Percentiles rank a stretch among this genome's conserved stretches.
Evolutionary conservation across 2,329 filamentous ascomycete genomes (phyloP).

Genomic region (Sphaerulina vaccinii): DNA sequence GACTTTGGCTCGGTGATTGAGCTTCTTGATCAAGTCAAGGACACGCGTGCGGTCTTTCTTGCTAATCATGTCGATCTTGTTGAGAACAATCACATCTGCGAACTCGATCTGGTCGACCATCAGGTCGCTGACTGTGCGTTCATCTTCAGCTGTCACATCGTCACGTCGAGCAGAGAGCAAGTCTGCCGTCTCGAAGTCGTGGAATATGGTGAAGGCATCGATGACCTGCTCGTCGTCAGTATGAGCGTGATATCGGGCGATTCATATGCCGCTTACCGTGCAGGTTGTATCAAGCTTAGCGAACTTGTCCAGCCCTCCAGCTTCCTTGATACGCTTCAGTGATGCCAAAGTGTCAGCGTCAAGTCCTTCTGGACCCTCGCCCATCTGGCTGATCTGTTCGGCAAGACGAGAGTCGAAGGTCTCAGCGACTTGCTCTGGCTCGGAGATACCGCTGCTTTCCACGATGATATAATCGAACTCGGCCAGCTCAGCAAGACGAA

Average conservation of each 20-base stretch:
- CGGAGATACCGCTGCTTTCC: constrained; percentile 70
- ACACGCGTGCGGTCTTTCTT: constrained; percentile 38
- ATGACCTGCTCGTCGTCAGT: constrained; percentile 50
- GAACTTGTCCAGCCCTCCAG: constrained; percentile 65
- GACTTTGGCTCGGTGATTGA: constrained; percentile 67
- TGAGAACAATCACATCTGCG: constrained; percentile 69
- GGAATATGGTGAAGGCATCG: constrained; percentile 69
- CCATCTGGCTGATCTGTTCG: constrained; percentile 35
- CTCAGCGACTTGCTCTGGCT: constrained; percentile 72
- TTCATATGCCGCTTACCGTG: constrained; percentile 41
- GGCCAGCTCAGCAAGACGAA: constrained; percentile 60
- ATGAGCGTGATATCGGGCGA: not conserved
- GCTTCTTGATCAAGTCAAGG: constrained; percentile 43
- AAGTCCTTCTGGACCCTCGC: constrained; percentile 28
- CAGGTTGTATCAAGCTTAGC: constrained; percentile 69
- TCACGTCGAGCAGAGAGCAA: constrained; percentile 63
- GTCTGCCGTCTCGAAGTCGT: constrained; percentile 70
- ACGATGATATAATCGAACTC: constrained; percentile 70
- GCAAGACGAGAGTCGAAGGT: constrained; percentile 63
- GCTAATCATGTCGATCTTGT: constrained; percentile 65
- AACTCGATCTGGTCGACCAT: constrained; percentile 79
- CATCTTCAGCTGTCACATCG: constrained; percentile 64
- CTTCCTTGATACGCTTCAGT: constrained; percentile 38
- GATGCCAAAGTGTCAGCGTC: constrained; percentile 28
- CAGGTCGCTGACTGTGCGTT: constrained; percentile 70